Evolutionary conservation across 2,329 filamentous ascomycete genomes (phyloP).

Genomic region (Aurifilum marmelostoma): DNA sequence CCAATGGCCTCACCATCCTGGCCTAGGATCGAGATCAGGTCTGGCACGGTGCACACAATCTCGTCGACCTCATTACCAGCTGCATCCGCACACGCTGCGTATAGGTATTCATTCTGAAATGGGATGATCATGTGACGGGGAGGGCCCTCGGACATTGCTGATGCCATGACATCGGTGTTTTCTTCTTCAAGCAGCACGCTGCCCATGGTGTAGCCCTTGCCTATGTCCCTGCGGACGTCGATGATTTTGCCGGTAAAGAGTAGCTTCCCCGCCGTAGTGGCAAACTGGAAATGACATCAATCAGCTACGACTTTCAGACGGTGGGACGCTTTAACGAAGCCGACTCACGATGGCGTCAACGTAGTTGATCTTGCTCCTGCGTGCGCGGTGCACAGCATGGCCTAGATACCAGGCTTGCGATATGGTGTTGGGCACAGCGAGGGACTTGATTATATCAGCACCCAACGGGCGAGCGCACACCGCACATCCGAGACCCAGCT

Average conservation of each 20-base stretch:
- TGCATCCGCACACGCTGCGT: slow-evolving; percentile 40
- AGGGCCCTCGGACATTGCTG: slow-evolving; percentile 32
- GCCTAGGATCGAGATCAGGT: slow-evolving; percentile 43
- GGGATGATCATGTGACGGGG: slow-evolving; percentile 42
- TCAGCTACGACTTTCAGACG: not conserved
- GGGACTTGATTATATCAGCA: slow-evolving; percentile 39
- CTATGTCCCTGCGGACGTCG: slow-evolving; percentile 43
- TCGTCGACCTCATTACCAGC: slow-evolving; percentile 33
- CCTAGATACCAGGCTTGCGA: slow-evolving; percentile 42
- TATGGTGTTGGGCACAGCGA: slow-evolving; percentile 40
- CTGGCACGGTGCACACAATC: slow-evolving; percentile 37
- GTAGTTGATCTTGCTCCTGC: slow-evolving; percentile 36
- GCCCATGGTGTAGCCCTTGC: slow-evolving; percentile 47
- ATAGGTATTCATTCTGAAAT: slow-evolving; percentile 48
- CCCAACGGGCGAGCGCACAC: slow-evolving; percentile 41
- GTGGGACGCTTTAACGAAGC: not conserved
- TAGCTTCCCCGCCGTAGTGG: slow-evolving; percentile 39
- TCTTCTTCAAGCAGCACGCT: slow-evolving; percentile 40
- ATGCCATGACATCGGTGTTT: slow-evolving; percentile 33
- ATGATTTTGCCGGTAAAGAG: slow-evolving; percentile 47
- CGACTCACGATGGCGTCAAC: slow-evolving; percentile 34
- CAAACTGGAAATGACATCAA: slow-evolving; percentile 5
- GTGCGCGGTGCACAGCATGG: slow-evolving; percentile 38
- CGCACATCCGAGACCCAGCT: slow-evolving; percentile 44
- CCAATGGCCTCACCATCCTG: slow-evolving; percentile 54